phyloP scores from a whole-genome alignment of 305 asterid species.

The Rubia peregrina region DNA sequence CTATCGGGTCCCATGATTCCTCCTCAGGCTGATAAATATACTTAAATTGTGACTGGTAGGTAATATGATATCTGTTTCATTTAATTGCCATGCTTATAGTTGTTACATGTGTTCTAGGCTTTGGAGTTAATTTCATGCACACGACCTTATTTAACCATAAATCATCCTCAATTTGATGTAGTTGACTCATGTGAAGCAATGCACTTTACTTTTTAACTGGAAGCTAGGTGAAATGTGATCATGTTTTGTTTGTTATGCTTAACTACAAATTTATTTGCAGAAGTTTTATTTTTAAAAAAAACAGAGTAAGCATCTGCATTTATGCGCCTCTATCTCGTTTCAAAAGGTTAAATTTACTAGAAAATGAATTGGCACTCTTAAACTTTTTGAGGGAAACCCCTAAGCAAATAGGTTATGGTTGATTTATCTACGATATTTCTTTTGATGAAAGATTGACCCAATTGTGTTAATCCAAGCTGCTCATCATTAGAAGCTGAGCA shows the following conservation, averaged over 20 bases:
- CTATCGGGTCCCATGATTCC: not conserved
- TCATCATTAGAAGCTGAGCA: not conserved
- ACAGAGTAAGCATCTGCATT: not conserved
- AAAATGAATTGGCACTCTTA: not conserved
- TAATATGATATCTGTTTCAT: not conserved
- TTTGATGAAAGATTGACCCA: not conserved
- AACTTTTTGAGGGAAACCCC: not conserved
- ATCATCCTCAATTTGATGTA: not conserved
- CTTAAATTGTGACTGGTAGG: not conserved
- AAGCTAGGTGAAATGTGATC: not conserved
- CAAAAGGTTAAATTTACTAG: not conserved
- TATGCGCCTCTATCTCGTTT: not conserved
- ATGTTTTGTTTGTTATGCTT: not conserved
- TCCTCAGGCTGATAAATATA: not conserved
- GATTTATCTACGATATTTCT: not conserved
- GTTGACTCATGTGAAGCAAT: not conserved
- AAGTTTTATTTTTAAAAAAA: not conserved
- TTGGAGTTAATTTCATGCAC: not conserved
- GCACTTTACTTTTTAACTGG: not conserved
- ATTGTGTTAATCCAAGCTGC: not conserved
- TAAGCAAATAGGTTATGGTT: not conserved
- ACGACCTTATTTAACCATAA: not conserved
- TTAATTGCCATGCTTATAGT: not conserved
- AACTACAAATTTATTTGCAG: not conserved
- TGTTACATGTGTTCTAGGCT: not conserved